Evolutionary conservation across 805 yeast species (phyloP).

Genomic region (Starmera quercuum): DNA sequence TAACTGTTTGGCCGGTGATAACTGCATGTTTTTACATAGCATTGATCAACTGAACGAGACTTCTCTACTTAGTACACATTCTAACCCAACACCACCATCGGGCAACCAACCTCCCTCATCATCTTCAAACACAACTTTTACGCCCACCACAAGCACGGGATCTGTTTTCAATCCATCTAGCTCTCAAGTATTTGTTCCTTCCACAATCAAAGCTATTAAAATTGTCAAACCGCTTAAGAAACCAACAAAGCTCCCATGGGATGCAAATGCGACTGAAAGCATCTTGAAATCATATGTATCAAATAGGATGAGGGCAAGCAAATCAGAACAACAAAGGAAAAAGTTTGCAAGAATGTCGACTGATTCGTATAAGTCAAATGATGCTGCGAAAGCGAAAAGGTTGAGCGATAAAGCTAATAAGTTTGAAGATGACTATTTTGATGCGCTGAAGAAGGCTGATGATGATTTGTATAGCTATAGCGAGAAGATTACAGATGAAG

Average conservation of each 20-base stretch:
- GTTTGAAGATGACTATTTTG: conserved; percentile 11
- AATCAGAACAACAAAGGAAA: conserved; percentile 15
- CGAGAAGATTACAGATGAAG: conserved; percentile 10
- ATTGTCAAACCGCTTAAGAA: conserved; percentile 13
- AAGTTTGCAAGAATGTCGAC: conserved; percentile 20
- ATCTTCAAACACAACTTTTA: neutral
- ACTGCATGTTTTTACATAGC: conserved; percentile 32
- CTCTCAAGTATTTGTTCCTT: conserved; percentile 1
- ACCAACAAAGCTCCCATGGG: conserved; percentile 20
- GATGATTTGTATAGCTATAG: conserved; percentile 18
- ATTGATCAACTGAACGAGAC: conserved; percentile 6
- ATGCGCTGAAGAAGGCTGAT: conserved; percentile 18
- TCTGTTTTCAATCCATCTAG: conserved; percentile 2
- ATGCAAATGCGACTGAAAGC: neutral
- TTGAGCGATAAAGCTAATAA: conserved; percentile 19
- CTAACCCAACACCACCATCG: conserved; percentile 9
- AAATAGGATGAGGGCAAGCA: conserved; percentile 11
- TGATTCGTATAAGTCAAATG: conserved; percentile 17
- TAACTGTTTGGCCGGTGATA: conserved; percentile 33
- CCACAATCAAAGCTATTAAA: conserved; percentile 1
- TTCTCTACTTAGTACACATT: conserved; percentile 1
- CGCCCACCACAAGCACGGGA: neutral
- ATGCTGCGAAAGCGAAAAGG: conserved; percentile 17
- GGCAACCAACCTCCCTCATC: conserved; percentile 3
- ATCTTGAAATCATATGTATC: conserved; percentile 9